Evolutionary conservation across 2,329 filamentous ascomycete genomes (phyloP).

Genomic region (Sclerotinia sclerotiorum): DNA sequence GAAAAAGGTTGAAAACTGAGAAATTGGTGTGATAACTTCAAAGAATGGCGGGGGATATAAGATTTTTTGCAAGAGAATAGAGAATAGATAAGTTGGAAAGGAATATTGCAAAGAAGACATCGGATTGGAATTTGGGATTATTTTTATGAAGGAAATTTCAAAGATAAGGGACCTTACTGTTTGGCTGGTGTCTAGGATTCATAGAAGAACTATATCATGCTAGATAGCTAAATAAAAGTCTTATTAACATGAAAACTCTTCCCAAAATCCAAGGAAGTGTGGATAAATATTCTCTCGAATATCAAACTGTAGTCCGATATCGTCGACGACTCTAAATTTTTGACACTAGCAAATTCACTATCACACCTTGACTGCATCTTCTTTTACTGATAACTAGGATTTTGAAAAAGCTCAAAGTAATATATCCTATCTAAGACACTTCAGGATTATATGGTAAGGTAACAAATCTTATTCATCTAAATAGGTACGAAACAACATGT

Average conservation of each 20-base stretch:
- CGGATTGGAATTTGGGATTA: not conserved
- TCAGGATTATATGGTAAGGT: too few relatives aligned
- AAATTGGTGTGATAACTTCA: not conserved
- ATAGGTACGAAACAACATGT: too few relatives aligned
- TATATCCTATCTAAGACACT: too few relatives aligned
- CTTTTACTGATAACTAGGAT: too few relatives aligned
- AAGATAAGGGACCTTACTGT: not conserved
- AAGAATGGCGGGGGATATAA: not conserved
- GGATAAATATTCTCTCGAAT: not conserved
- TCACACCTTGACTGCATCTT: too few relatives aligned
- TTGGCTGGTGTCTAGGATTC: not conserved
- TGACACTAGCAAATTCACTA: not conserved
- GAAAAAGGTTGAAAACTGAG: not conserved
- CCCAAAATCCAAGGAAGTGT: too few relatives aligned
- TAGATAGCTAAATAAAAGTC: not conserved
- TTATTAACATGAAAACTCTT: not conserved
- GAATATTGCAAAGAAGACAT: too few relatives aligned
- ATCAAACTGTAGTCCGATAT: not conserved
- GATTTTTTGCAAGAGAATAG: not conserved
- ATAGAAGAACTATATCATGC: not conserved
- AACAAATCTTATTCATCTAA: too few relatives aligned
- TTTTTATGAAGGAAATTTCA: not conserved
- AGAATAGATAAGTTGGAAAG: not conserved
- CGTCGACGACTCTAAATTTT: not conserved
- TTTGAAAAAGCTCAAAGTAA: too few relatives aligned